phyloP scores from a whole-genome alignment of 805 yeast genomes.

The Wickerhamomyces sydowiorum region DNA sequence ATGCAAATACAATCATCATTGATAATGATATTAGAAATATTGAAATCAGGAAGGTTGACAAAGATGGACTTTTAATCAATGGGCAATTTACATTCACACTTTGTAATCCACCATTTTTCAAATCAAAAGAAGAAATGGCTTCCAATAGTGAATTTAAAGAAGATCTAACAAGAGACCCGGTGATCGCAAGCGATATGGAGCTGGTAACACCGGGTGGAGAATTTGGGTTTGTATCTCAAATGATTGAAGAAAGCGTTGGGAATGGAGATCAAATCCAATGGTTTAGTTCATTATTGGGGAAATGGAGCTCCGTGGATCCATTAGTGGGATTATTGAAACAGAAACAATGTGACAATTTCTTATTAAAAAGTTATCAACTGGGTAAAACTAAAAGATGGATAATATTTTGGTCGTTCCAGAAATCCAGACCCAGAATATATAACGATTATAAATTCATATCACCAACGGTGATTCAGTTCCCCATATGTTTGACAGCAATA shows the following conservation, averaged over 20 bases:
- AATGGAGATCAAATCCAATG: slow-evolving; percentile 21
- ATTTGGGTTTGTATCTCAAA: slow-evolving; percentile 27
- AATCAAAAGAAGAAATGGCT: slow-evolving; percentile 27
- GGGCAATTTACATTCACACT: slow-evolving; percentile 26
- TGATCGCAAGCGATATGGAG: slow-evolving; percentile 31
- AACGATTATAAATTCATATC: slow-evolving; percentile 2
- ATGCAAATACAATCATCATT: slow-evolving; percentile 24
- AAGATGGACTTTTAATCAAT: slow-evolving; percentile 13
- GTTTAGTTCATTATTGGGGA: slow-evolving; percentile 37
- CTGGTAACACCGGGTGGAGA: slow-evolving; percentile 44
- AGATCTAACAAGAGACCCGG: slow-evolving; percentile 13
- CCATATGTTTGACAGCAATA: slow-evolving; percentile 7
- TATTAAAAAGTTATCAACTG: slow-evolving; percentile 13
- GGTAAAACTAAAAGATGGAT: slow-evolving; percentile 22
- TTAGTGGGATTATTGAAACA: slow-evolving; percentile 5
- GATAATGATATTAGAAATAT: slow-evolving; percentile 19
- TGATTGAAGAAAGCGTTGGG: slow-evolving; percentile 28
- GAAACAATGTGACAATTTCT: slow-evolving; percentile 8
- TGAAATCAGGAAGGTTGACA: slow-evolving; percentile 5
- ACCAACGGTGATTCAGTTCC: slow-evolving; percentile 10
- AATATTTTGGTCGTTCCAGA: slow-evolving; percentile 19
- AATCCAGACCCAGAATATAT: slow-evolving; percentile 9
- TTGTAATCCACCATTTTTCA: slow-evolving; percentile 52
- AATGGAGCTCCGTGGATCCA: slow-evolving; percentile 11
- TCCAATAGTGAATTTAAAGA: slow-evolving; percentile 20